These are phyloP conservation scores for Cryptococcus jaspeensis DNA, from an alignment of 1,284 basidiomycete species.

Conservation along the genomic window DNA sequence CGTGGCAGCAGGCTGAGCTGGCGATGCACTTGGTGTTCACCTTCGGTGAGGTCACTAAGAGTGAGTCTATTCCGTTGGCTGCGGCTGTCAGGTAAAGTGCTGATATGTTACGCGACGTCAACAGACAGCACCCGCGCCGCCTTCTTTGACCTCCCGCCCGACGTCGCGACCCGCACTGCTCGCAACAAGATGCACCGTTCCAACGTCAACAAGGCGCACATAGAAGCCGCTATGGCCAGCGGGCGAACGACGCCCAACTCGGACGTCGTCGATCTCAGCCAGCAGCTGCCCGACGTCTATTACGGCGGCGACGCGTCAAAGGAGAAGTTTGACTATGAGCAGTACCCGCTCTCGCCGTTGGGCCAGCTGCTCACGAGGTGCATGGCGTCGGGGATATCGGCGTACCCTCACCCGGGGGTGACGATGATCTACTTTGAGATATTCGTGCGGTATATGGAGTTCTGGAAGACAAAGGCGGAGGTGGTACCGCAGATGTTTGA, in stretches of 20 bases:
- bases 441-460: constrained; percentile 86
- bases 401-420: constrained; percentile 84
- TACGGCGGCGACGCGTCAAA: constrained; percentile 31
- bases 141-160: constrained; percentile 50
- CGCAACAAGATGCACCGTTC: constrained; percentile 29
- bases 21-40: constrained; percentile 88
- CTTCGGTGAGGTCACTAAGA: constrained; percentile 80
- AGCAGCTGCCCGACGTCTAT: constrained; percentile 16
- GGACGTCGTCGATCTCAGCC: constrained; percentile 14
- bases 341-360: constrained; percentile 82
- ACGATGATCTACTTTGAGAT: constrained; percentile 93
- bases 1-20: constrained; percentile 94
- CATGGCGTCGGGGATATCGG: constrained; percentile 76
- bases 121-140: constrained; percentile 46
- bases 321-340: constrained; percentile 73
- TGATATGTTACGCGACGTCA: not conserved
- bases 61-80: constrained; percentile 17
- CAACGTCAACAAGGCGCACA: constrained; percentile 29
- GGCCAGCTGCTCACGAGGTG: constrained; percentile 87
- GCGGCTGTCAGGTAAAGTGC: not conserved
- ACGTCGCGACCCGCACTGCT: constrained; percentile 41
- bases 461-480: constrained; percentile 88
- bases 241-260: constrained; percentile 40
- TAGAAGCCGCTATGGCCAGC: constrained; percentile 33
- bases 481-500: constrained; percentile 82